phyloP scores from a whole-genome alignment of 352 stramenopile species.

The Pythium catenulatum region DNA sequence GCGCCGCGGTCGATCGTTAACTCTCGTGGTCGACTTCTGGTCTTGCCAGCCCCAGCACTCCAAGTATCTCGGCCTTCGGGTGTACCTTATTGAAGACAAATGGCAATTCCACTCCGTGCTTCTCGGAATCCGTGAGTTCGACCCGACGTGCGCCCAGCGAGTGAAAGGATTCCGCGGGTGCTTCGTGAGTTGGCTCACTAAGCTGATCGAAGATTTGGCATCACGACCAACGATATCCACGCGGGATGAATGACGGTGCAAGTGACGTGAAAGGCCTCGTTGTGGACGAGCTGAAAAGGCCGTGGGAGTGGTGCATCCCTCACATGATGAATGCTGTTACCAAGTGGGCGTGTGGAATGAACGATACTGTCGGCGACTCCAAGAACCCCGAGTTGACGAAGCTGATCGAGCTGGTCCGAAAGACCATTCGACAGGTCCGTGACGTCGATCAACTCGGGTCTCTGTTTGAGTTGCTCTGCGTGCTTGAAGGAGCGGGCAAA shows the following conservation, averaged over 20 bases:
- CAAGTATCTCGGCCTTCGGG: slow-evolving; percentile 20
- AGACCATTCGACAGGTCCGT: neutral
- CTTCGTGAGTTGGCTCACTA: too few species aligned
- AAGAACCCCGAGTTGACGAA: neutral
- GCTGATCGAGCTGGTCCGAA: neutral
- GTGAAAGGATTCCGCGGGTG: neutral
- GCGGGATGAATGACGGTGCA: neutral
- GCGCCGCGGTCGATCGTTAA: neutral
- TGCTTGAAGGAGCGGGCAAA: too few species aligned
- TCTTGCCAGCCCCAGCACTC: slow-evolving; percentile 2
- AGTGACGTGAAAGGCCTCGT: neutral
- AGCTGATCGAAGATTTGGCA: too few species aligned
- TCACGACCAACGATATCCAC: neutral
- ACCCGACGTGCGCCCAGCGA: neutral
- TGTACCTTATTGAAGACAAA: neutral
- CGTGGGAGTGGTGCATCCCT: slow-evolving; percentile 22
- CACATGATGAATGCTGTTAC: slow-evolving; percentile 1
- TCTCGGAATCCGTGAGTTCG: neutral
- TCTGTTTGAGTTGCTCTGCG: neutral
- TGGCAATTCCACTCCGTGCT: slow-evolving; percentile 1
- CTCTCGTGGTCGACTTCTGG: slow-evolving; percentile 21
- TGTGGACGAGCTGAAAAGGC: neutral
- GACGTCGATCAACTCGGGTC: neutral
- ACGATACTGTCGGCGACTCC: neutral
- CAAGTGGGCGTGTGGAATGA: slow-evolving; percentile 2